Evolutionary conservation across 257 asterid genomes (phyloP), one percentile per base, ranked within the genome.

Genomic region (Schizonepeta tenuifolia): DNA sequence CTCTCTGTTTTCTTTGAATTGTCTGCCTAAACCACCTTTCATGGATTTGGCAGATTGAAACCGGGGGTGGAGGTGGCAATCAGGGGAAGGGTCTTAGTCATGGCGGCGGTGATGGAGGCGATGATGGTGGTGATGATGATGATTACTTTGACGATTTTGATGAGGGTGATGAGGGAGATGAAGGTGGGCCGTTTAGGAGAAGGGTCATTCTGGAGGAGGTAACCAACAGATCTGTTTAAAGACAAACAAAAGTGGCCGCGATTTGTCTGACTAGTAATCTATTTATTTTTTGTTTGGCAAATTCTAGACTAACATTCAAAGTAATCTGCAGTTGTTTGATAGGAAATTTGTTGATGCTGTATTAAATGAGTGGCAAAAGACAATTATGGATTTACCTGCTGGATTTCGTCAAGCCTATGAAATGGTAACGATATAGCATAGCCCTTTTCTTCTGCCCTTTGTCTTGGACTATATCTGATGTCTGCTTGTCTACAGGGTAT

Each of bases 71-170:
- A 36, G 98, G 98, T 44, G 98, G 98, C 72, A 73, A 86, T 80
- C 85, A 85, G 26, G 99, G 99, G 56, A 95, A 95, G 83, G 96
- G 83, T 76, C 87, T 89, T 75, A 84, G 83, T 78, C 83, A 87
- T 70, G 97, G 97, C 2, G 99, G 99, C 46, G 99, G 99, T 71
- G 99, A 90, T 80, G 99, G 99, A 15, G 97, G 97, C 13, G 99
- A 90, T 73, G 99, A 88, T 79, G 95, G 87, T 57, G 99, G 96
- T n/a, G 99, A 95, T 79, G 99, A 95, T 78, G 99, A 95, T 57
- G 94, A 94, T 81, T 95, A 95, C 92, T 88, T 92, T 35, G 98
- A 95, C 74, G 80, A 95, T 77, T 95, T 92, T 79, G 99, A 95
- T 38, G 99, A 95, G 85, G 99, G 87, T 28, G 97, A 92, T 71